Conservation (phyloP, 352 stramenopile species). For the Globisporangium viniferum region DNA sequence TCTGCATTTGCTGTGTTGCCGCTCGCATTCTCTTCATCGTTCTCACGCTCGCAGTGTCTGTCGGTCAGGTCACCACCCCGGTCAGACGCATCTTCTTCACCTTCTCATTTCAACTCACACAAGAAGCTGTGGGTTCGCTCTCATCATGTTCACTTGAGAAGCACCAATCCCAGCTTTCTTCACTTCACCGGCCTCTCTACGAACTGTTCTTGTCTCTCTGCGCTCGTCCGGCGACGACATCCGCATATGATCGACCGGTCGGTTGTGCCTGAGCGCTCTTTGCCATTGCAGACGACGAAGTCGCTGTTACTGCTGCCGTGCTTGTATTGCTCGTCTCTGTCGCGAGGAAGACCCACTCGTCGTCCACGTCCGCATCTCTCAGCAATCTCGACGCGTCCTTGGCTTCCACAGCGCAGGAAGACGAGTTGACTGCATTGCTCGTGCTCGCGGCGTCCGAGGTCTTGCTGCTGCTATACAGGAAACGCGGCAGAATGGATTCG, state of each 20-base stretch:
- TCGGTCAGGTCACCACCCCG: neutral
- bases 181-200: neutral
- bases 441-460: neutral
- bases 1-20: neutral
- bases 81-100: neutral
- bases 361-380: neutral
- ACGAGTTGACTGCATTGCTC: neutral
- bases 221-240: constrained; percentile 23
- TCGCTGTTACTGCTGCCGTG: neutral
- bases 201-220: neutral
- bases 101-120: neutral
- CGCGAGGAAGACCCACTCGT: constrained; percentile 16
- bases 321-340: neutral
- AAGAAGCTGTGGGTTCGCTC: neutral
- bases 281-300: neutral
- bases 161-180: neutral
- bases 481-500: constrained; percentile 12
- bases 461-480: constrained; percentile 4
- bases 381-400: neutral
- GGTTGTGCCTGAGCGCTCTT: neutral
- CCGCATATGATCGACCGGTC: constrained; percentile 26
- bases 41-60: neutral
- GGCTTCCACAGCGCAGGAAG: neutral
- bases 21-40: neutral
- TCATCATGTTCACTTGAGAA: neutral